Evolutionary conservation across 345 rosid species (phyloP).

Genomic region (Dovyalis caffra): DNA sequence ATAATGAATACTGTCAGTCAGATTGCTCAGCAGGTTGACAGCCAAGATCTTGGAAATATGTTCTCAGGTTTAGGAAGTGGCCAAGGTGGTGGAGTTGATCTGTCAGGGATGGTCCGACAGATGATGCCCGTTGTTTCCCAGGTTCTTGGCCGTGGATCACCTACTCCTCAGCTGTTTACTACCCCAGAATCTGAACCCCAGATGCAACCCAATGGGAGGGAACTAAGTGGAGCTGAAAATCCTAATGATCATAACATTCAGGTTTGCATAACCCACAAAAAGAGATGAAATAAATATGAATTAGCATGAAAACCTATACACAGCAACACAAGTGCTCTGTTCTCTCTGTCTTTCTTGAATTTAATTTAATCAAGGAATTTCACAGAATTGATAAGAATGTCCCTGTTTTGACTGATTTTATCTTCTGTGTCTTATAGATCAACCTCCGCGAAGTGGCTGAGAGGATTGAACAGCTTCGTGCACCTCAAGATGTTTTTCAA

Average conservation of each 20-base stretch:
- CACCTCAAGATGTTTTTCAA: constrained; percentile 59
- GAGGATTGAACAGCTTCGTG: constrained; percentile 49
- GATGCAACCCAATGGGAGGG: constrained; percentile 23
- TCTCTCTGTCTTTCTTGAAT: not conserved
- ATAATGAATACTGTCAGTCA: constrained; percentile 80
- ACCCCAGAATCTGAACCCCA: constrained; percentile 29
- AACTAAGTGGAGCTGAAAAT: constrained; percentile 20
- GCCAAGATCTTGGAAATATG: constrained; percentile 68
- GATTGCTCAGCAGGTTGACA: constrained; percentile 86
- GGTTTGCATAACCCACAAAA: constrained; percentile 34
- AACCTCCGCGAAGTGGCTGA: constrained; percentile 46
- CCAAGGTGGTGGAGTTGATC: constrained; percentile 63
- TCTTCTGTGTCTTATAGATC: constrained; percentile 32
- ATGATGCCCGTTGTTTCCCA: constrained; percentile 97
- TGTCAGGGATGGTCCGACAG: constrained; percentile 81
- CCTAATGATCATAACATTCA: constrained; percentile 36
- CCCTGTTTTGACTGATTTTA: not conserved
- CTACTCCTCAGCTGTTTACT: constrained; percentile 30
- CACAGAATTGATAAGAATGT: not conserved
- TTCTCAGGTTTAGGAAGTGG: constrained; percentile 60
- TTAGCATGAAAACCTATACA: not conserved
- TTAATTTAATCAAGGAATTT: not conserved
- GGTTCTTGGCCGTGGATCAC: constrained; percentile 47
- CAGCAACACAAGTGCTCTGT: not conserved
- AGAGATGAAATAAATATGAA: not conserved